Conservation (phyloP, 768 basidiomycete species). For the Tricholoma flavovirens region DNA sequence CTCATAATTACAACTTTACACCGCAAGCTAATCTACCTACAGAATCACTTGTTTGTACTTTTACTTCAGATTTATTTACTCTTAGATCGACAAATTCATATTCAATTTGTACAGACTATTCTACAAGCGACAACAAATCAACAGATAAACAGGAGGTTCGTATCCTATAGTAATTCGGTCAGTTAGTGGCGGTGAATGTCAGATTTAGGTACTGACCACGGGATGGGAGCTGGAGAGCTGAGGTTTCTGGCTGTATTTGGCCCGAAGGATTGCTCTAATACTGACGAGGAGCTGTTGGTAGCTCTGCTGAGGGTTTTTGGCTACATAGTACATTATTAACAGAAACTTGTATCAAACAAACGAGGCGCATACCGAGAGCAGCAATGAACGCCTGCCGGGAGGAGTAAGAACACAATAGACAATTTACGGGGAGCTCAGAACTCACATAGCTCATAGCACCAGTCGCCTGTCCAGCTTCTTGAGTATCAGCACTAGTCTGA, state of each 20-base stretch:
- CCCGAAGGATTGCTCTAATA: slow-evolving; percentile 33
- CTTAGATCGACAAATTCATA: not conserved
- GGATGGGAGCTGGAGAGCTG: slow-evolving; percentile 35
- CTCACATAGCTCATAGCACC: slow-evolving; percentile 79
- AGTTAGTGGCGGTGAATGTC: not conserved
- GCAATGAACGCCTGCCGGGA: slow-evolving; percentile 48
- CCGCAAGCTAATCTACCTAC: not conserved
- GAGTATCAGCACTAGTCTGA: slow-evolving; percentile 77
- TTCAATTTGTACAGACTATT: not conserved
- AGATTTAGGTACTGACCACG: slow-evolving; percentile 30
- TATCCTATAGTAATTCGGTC: slow-evolving; percentile 21
- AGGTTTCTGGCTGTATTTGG: slow-evolving; percentile 40
- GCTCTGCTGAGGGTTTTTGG: slow-evolving; percentile 37
- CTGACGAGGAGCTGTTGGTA: slow-evolving; percentile 37
- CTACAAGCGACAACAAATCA: slow-evolving; percentile 9
- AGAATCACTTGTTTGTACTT: not conserved
- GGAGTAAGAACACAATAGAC: not conserved
- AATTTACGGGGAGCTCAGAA: slow-evolving; percentile 6
- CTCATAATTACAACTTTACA: not conserved
- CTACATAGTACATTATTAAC: slow-evolving; percentile 23
- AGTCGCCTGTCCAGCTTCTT: slow-evolving; percentile 58
- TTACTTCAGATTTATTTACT: not conserved
- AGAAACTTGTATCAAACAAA: not conserved
- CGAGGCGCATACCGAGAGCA: slow-evolving; percentile 39
- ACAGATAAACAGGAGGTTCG: slow-evolving; percentile 34